Conservation (phyloP, 2,329 filamentous ascomycete genomes). For the Aureobasidium namibiae region DNA sequence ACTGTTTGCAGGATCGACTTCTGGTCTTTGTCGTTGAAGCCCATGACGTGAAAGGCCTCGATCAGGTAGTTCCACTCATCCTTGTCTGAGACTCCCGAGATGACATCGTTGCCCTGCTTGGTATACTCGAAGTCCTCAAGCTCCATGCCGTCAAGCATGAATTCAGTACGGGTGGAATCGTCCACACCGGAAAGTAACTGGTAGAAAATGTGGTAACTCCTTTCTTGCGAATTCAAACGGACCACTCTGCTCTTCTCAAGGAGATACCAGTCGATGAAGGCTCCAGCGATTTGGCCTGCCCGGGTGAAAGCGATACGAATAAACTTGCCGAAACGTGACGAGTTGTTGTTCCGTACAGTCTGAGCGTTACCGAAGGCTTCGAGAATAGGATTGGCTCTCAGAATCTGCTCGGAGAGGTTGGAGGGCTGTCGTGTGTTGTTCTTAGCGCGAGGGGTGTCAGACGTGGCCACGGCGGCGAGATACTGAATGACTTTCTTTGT, state of each 20-base stretch:
- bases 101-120: constrained; percentile 81
- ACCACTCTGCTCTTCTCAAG: constrained; percentile 98
- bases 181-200: constrained; percentile 85
- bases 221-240: constrained; percentile 73
- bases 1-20: constrained; percentile 74
- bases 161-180: constrained; percentile 60
- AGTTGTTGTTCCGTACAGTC: constrained; percentile 96
- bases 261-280: constrained; percentile 97
- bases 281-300: constrained; percentile 82
- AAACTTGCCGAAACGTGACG: constrained; percentile 96
- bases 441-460: constrained; percentile 58
- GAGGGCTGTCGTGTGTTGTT: constrained; percentile 61
- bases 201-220: constrained; percentile 97
- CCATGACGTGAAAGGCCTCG: constrained; percentile 92
- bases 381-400: constrained; percentile 91
- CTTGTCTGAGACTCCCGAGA: constrained; percentile 78
- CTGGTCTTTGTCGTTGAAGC: constrained; percentile 80
- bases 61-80: constrained; percentile 86
- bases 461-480: constrained; percentile 82
- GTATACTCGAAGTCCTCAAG: constrained; percentile 90
- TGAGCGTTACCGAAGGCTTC: constrained; percentile 98
- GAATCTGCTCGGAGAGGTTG: constrained; percentile 90
- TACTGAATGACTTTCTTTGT: constrained; percentile 99
- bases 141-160: constrained; percentile 65
- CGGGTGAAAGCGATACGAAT: constrained; percentile 93